Conservation (phyloP, 768 basidiomycete species). For the Suillus clintonianus region DNA sequence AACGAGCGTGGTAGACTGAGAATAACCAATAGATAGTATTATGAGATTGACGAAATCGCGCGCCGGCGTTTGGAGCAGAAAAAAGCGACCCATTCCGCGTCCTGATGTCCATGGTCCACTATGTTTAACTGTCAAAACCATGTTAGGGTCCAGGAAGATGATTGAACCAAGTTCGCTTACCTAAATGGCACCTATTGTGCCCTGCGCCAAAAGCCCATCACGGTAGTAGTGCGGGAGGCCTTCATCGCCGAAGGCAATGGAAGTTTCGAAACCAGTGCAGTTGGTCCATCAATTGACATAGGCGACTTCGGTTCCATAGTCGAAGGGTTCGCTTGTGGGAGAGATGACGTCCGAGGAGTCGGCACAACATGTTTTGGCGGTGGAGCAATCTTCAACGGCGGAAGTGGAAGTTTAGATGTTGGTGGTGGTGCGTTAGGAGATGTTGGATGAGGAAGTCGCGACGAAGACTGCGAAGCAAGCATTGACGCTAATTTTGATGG, state of each 20-base stretch:
- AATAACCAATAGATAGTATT: slow-evolving; percentile 6
- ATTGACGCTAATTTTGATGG: slow-evolving; percentile 31
- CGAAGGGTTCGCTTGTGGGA: slow-evolving; percentile 3
- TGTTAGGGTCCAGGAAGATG: slow-evolving; percentile 1
- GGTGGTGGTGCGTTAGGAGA: slow-evolving; percentile 9
- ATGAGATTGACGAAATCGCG: background rate
- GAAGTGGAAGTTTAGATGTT: slow-evolving; percentile 21
- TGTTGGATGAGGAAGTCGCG: slow-evolving; percentile 2
- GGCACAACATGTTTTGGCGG: slow-evolving; percentile 12
- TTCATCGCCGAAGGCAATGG: slow-evolving; percentile 28
- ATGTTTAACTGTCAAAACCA: background rate
- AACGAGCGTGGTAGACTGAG: slow-evolving; percentile 3
- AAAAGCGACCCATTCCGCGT: background rate
- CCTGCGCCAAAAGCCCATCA: slow-evolving; percentile 34
- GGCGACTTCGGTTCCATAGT: background rate
- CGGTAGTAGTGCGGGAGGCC: slow-evolving; percentile 22
- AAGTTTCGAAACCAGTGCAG: slow-evolving; percentile 16
- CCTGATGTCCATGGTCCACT: background rate
- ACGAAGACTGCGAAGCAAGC: slow-evolving; percentile 26
- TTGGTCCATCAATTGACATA: background rate
- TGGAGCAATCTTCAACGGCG: slow-evolving; percentile 14
- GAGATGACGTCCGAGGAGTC: background rate
- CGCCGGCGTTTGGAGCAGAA: background rate
- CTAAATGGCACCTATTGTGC: slow-evolving; percentile 10
- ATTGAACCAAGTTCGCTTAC: slow-evolving; percentile 10